Evolutionary conservation across 768 basidiomycete genomes (phyloP), one percentile per base, ranked within the genome.

Genomic region (Serendipita sp.): DNA sequence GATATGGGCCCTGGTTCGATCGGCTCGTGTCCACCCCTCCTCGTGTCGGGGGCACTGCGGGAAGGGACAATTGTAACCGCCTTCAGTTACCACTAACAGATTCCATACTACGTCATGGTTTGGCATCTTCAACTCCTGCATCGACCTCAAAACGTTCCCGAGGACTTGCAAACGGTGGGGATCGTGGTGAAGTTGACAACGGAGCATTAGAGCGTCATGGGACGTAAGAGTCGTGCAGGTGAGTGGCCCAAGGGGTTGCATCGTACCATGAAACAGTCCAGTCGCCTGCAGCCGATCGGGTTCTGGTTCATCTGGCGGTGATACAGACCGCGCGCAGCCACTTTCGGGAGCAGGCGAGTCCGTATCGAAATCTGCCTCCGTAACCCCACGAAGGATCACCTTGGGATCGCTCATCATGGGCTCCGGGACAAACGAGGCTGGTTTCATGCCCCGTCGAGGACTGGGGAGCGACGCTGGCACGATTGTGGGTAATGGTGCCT

Each of bases 51-150:
- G 16, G 55, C 55, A 60, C 33, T 60, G 55, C 27, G 55, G 55
- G 36, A 60, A 60, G 16, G 55, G 55, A 60, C 55, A 60, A 37
- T 60, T 60, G 55, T 60, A 60, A 23, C 55, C 55, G 23, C 55
- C 55, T 36, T 60, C 55, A 27, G 55, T 60, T 23, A 60, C 55
- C 23, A 60, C 4, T 10, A 60, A 37, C 36, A 60, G 33, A n/a
- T 60, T 60, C 55, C 55, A 60, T 10, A 60, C 55, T 34, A 60
- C 34, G 34, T 60, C 55, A 60, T 60, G 55, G 55, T 60, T 27
- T 8, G 55, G 55, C 55, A 60, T 60, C 55, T 33, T 60, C 55
- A 60, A 36, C 10, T 60, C 55, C 10, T 31, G 27, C 55, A 60
- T 60, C 16, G 55, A 60, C 36, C 31, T 60, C 8, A 60, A 29